phyloP scores from a whole-genome alignment of 495 filamentous ascomycete genomes.

The Daldinia concentrica region DNA sequence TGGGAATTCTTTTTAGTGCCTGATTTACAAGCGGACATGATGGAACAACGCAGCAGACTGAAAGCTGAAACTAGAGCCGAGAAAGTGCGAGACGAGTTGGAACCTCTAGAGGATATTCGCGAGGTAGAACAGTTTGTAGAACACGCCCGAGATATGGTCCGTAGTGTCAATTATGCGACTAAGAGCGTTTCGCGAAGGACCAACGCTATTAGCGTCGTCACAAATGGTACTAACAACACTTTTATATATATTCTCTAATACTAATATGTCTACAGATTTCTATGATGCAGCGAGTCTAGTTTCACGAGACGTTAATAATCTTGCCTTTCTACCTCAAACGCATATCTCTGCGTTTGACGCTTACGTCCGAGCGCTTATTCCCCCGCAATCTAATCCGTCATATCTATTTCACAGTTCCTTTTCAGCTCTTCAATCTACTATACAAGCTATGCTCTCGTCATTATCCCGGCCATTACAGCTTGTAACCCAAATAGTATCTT shows the following conservation, averaged over 20 bases:
- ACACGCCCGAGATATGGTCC: conserved; percentile 87
- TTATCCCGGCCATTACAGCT: conserved; percentile 83
- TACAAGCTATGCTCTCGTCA: conserved; percentile 79
- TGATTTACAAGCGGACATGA: conserved; percentile 87
- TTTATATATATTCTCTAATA: conserved; percentile 27
- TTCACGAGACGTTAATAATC: conserved; percentile 64
- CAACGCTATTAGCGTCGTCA: conserved; percentile 64
- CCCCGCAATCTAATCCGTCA: conserved; percentile 77
- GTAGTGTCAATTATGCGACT: conserved; percentile 81
- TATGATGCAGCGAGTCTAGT: conserved; percentile 71
- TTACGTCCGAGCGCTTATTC: conserved; percentile 72
- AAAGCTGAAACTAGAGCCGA: conserved; percentile 87
- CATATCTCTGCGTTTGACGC: conserved; percentile 76
- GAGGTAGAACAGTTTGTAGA: conserved; percentile 94
- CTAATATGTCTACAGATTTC: conserved; percentile 65
- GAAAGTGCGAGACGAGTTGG: conserved; percentile 85
- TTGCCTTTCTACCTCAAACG: conserved; percentile 71
- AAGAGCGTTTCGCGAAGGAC: conserved; percentile 78
- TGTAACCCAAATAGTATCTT: conserved; percentile 71
- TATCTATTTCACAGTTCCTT: conserved; percentile 76
- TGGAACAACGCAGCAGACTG: conserved; percentile 84
- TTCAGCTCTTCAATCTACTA: conserved; percentile 78
- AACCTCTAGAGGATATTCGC: conserved; percentile 83
- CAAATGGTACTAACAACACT: conserved; percentile 58
- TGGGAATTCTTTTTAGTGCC: conserved; percentile 99